These are phyloP conservation scores for Naganishia vishniacii DNA, from an alignment of 768 basidiomycete species.

Conservation along the genomic window DNA sequence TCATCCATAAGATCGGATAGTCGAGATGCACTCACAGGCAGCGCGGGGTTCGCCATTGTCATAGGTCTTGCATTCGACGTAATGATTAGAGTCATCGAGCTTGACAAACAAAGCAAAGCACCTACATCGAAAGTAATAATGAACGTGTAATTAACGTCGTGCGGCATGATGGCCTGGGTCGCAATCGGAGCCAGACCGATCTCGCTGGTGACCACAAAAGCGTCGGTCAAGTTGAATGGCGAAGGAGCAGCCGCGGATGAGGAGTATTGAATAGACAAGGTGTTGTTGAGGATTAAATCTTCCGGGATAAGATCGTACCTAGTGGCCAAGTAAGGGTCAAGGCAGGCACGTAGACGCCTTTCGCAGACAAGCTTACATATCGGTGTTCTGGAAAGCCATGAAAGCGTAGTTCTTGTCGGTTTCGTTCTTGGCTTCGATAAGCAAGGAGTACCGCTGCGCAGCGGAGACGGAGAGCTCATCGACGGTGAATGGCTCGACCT, in stretches of 20 bases:
- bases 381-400: constrained; percentile 57
- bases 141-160: constrained; percentile 61
- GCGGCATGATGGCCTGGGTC: constrained; percentile 52
- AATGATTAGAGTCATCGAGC: too few species aligned
- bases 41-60: constrained; percentile 47
- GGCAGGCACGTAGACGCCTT: too few species aligned
- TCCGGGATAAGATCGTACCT: constrained; percentile 84
- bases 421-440: constrained; percentile 85
- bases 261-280: constrained; percentile 74
- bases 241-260: constrained; percentile 56
- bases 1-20: background rate
- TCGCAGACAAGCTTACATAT: constrained; percentile 56
- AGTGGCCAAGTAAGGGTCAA: too few species aligned
- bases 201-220: constrained; percentile 58
- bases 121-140: constrained; percentile 64
- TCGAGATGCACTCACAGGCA: constrained; percentile 36
- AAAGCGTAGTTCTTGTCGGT: constrained; percentile 78
- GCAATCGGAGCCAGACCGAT: constrained; percentile 62
- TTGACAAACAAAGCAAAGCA: background rate
- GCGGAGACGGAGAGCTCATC: constrained; percentile 70
- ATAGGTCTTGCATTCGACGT: too few species aligned
- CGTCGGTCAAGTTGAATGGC: constrained; percentile 54
- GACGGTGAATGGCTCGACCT: constrained; percentile 66
- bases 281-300: constrained; percentile 70
- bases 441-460: constrained; percentile 87